Base-by-base conservation (phyloP, 805 yeast species). In the Saccharomycopsis olivae region DNA sequence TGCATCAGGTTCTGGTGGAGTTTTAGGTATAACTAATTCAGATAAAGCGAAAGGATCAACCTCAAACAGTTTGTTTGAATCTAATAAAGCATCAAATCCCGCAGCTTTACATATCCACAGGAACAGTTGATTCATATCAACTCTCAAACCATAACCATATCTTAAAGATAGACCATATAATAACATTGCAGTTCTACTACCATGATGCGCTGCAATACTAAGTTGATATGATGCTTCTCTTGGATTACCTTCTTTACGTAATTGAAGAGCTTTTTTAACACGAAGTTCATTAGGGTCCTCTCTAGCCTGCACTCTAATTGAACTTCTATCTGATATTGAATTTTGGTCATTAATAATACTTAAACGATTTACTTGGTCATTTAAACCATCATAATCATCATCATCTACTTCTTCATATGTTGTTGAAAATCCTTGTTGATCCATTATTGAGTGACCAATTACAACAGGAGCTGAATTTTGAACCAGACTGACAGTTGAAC, bases 201-300 rank as follows among this genome's bases (percentile, higher is more conserved):
- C 82, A n/a, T 62, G 57, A 40, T 65, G 64, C 4, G 88, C 80
- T 1, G 84, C 81, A 23, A 69, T 63, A 47, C 73, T 76, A 40
- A 83, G 60, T 48, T 77, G 83, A 49, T 76, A 73, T 1, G 87
- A 69, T 3, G 86, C 78, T 50, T 78, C 89, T 34, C 75, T 66
- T 28, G 73, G 68, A 38, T 77, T 71, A 1, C 45, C 45, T 18
- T 41, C 41, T 17, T 33, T 33, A 9, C 37, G 33, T 8, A 41
- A 28, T 20, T 29, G 45, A 1, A 33, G 17, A 4, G 45, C 45
- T 24, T 38, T 41, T 23, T 41, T 41, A 3, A 41, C 41, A 9
- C 45, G 27, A 3, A 34, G 10, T 27, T 41, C 45, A 18, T 41
- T 38, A 3, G 45, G 45, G 15, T 41, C 45, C 17, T 38, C 42